Base-by-base conservation (phyloP, 495 filamentous ascomycete genomes). In the Aspergillus sparsus region DNA sequence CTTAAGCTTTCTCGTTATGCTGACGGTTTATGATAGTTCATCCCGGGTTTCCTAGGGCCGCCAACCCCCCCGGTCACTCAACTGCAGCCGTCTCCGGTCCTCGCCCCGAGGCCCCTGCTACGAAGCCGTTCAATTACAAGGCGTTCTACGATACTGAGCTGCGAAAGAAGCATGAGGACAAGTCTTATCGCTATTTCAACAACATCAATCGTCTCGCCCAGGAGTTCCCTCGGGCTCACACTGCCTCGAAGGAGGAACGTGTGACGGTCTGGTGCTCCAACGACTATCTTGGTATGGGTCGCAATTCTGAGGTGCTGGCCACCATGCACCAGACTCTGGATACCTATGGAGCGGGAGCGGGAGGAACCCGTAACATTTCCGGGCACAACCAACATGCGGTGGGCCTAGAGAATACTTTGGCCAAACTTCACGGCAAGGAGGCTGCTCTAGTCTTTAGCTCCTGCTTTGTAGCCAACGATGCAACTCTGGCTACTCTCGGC, bases 191-290 rank as follows among this genome's bases (percentile, higher is more conserved):
- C 66, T 98, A 98, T 80, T 98, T 98, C 85, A 98, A 98, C 81
- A 98, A 98, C 80, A 98, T 98, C 86, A 98, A 98, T 71, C 91
- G 94, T 21, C 82, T 98, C 58, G 94, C 95, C 57, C 88, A 95
- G 77, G 91, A 98, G 62, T 98, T 98, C 68, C 94, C 94, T 21
- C 90, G 89, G 42, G 94, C 94, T 15, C 94, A 98, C 73, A 94
- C 94, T 77, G 82, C 92, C 12, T 87, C 79, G 47, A 83, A 83
- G 65, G 89, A 96, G 62, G 90, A 97, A 62, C 84, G 85, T n/a
- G 94, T 98, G 53, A 96, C 93, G 5, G 93, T 98, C 37, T 98
- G 95, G 94, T 98, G 94, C 81, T 96, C 93, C 64, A 98, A 98
- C 68, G 94, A 98, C 75, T 98, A 98, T 71, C 82, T 98, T 9